phyloP scores from a whole-genome alignment of 805 yeast species.

The Saccharomycopsis capsularis region DNA sequence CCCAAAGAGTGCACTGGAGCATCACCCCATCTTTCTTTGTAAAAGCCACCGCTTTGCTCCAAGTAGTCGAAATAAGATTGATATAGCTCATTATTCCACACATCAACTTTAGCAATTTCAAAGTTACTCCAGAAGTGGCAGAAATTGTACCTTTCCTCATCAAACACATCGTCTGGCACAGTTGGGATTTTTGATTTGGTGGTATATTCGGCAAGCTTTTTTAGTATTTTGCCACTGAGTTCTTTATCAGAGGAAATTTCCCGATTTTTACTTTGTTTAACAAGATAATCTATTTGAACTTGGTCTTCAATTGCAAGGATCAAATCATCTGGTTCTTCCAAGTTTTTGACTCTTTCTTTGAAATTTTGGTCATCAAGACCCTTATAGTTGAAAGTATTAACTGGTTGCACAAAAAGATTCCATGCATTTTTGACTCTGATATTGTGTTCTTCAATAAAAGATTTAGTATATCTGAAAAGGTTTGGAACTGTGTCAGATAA shows the following conservation, averaged over 20 bases:
- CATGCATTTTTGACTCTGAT: slow-evolving; percentile 58
- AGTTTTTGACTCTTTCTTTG: slow-evolving; percentile 21
- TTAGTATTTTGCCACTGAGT: slow-evolving; percentile 31
- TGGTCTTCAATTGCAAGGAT: slow-evolving; percentile 25
- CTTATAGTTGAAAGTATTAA: slow-evolving; percentile 28
- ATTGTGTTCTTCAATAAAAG: slow-evolving; percentile 45
- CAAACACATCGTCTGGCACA: slow-evolving; percentile 48
- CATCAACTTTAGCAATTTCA: slow-evolving; percentile 78
- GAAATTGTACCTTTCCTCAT: slow-evolving; percentile 62
- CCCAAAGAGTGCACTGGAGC: slow-evolving; percentile 93
- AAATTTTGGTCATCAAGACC: slow-evolving; percentile 30
- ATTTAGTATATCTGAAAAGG: slow-evolving; percentile 63
- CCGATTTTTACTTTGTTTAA: slow-evolving; percentile 5
- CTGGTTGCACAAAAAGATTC: slow-evolving; percentile 51
- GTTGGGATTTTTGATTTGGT: slow-evolving; percentile 29
- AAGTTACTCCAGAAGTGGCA: slow-evolving; percentile 94
- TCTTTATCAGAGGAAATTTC: slow-evolving; percentile 25
- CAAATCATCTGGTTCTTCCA: slow-evolving; percentile 25
- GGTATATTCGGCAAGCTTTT: slow-evolving; percentile 35
- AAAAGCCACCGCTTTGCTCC: slow-evolving; percentile 76
- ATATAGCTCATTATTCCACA: slow-evolving; percentile 63
- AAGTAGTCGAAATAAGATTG: slow-evolving; percentile 58
- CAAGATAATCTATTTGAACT: slow-evolving; percentile 25
- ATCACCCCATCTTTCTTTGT: slow-evolving; percentile 94
- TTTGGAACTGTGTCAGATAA: slow-evolving; percentile 76